Evolutionary conservation across 2,329 filamentous ascomycete species (phyloP).

Genomic region (Atkinsonella hypoxylon): DNA sequence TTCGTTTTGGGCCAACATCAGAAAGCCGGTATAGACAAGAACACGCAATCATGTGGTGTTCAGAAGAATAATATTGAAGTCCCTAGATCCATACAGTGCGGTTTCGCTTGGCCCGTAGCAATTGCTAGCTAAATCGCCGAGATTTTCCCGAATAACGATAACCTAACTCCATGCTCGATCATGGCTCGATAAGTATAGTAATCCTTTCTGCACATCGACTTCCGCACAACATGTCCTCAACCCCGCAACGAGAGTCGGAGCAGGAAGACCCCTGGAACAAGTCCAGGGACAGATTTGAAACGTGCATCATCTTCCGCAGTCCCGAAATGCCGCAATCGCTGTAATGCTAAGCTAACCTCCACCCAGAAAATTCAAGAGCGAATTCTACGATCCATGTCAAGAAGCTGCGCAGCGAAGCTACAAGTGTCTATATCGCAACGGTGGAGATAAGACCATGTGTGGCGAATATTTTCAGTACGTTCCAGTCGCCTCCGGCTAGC

Average conservation of each 20-base stretch:
- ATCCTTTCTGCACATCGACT: background rate
- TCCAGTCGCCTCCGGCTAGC: background rate
- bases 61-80: background rate
- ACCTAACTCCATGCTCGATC: conserved; percentile 3
- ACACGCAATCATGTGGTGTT: background rate
- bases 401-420: conserved; percentile 79
- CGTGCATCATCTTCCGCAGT: conserved; percentile 28
- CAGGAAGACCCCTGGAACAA: conserved; percentile 39
- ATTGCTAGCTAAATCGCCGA: conserved; percentile 6
- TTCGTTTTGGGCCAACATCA: conserved; percentile 13
- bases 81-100: background rate
- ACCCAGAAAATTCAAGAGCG: conserved; percentile 69
- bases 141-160: conserved; percentile 9
- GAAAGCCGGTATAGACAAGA: background rate
- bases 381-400: conserved; percentile 93
- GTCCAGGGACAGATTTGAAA: conserved; percentile 51
- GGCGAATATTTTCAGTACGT: conserved; percentile 88
- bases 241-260: conserved; percentile 7
- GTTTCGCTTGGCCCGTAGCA: background rate
- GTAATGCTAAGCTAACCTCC: background rate
- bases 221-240: background rate
- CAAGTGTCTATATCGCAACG: conserved; percentile 79
- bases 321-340: background rate
- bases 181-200: background rate
- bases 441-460: conserved; percentile 80